Base-by-base conservation (phyloP, 805 yeast genomes). In the Komagataella pseudopastoris region DNA sequence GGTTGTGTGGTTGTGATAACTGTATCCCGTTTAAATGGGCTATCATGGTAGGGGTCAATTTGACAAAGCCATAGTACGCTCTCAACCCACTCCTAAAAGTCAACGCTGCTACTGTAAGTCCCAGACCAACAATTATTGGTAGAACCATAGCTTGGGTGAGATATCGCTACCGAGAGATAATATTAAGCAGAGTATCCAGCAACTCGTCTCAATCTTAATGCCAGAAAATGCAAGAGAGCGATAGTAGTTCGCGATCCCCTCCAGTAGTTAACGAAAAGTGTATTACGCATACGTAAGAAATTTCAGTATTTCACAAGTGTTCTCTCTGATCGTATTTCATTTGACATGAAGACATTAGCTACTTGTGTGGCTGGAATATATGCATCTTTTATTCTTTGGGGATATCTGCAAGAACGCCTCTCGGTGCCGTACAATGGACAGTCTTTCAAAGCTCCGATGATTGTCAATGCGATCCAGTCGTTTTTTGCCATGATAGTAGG, bases 311-410 rank as follows among this genome's bases (percentile, higher is more conserved):
- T n/a, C 23, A 17, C 24, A 12, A 7, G 16, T 43, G 7, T 49
- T 17, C n/a, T 6, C 44, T 17, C 16, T 7, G 7, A 8, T 45
- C 18, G 44, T 18, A 16, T 45, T 8, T 49, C 44, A 10, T 8
- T 44, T 16, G 5, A 7, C 20, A 44, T 17, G 23, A 44, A 44
- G 8, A 51, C 56, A 5, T 50, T 67, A 18, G 45, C 59, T 3
- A 46, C 69, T 3, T 74, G 76, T 52, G 67, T 72, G 1, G 48
- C 58, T 6, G 97, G 97, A 0, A 86, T 93, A 44, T 93, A 93
- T 61, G 80, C 78, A 2, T 84, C 96, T 49, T 93, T 93, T 59
- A 68, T 93, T 23, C 75, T 91, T 1, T 93, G 99, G 99, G 89
- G 96, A 0, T 76, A 88, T 44, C 76, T 93, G 10, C 98, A 93